These are phyloP conservation scores for Elaphomyces granulatus DNA, from an alignment of 495 filamentous ascomycete genomes.

Conservation along the genomic window DNA sequence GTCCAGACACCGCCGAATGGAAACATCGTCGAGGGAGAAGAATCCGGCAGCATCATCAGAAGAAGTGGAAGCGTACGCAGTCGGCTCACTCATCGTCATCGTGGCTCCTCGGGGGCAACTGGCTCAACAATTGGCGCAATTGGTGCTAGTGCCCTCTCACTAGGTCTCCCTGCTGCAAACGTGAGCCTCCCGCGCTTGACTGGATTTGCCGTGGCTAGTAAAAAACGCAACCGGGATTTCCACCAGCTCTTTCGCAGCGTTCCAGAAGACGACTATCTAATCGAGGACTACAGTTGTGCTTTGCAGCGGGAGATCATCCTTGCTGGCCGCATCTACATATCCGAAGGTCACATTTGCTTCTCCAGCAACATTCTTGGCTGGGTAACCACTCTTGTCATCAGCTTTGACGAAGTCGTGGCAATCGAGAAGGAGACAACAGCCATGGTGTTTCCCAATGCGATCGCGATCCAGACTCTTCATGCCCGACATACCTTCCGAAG, in stretches of 20 bases:
- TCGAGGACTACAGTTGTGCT: constrained; percentile 97
- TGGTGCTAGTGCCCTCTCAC: constrained; percentile 44
- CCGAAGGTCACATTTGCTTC: constrained; percentile 95
- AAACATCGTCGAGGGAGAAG: constrained; percentile 55
- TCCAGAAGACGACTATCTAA: constrained; percentile 93
- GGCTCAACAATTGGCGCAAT: constrained; percentile 51
- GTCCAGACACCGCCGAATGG: constrained; percentile 50
- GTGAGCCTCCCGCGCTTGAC: constrained; percentile 60
- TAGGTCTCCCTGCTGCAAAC: constrained; percentile 44
- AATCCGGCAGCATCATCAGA: constrained; percentile 36
- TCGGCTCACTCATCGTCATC: constrained; percentile 57
- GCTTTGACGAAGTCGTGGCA: constrained; percentile 92
- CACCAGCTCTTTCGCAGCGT: constrained; percentile 90
- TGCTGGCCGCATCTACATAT: constrained; percentile 88
- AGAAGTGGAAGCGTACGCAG: constrained; percentile 76
- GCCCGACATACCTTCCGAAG: constrained; percentile 92
- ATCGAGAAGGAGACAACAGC: constrained; percentile 96
- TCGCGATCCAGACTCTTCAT: constrained; percentile 91
- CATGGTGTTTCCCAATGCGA: constrained; percentile 91
- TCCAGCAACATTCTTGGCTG: constrained; percentile 98
- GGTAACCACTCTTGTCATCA: constrained; percentile 93
- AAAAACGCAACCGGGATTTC: constrained; percentile 92
- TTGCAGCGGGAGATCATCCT: constrained; percentile 91
- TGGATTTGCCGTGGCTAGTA: constrained; percentile 90
- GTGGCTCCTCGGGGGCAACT: constrained; percentile 78